A percentile compares a stretch with the other conserved stretches of the same genome.
These are phyloP conservation scores for Cronartium quercuum DNA, from an alignment of 1,284 basidiomycete species.

Conservation along the genomic window DNA sequence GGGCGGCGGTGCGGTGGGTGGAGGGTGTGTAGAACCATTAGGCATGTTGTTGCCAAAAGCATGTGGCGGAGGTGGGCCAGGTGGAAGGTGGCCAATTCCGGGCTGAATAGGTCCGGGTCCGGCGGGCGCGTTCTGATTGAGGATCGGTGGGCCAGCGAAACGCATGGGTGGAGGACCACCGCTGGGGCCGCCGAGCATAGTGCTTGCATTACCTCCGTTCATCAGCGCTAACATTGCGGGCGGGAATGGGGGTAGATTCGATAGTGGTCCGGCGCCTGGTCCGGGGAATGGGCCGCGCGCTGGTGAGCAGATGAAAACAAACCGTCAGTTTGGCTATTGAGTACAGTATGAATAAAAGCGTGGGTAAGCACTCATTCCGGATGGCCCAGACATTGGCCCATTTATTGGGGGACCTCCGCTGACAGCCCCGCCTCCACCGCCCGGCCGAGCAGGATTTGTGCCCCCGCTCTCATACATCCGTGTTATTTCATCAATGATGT, in stretches of 20 bases:
- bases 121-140: slow-evolving; percentile 3
- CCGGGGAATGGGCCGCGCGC: slow-evolving; percentile 17
- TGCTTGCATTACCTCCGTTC: slow-evolving; percentile 22
- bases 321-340: not conserved
- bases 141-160: slow-evolving; percentile 32
- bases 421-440: slow-evolving; percentile 1
- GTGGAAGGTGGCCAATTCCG: slow-evolving; percentile 5
- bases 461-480: slow-evolving; percentile 68
- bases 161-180: slow-evolving; percentile 32
- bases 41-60: not conserved
- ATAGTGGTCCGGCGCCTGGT: slow-evolving; percentile 1
- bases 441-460: slow-evolving; percentile 37
- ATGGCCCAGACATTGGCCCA: not conserved
- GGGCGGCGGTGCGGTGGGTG: not conserved
- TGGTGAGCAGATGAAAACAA: not conserved
- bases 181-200: slow-evolving; percentile 8
- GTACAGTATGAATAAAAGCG: not conserved
- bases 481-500: slow-evolving; percentile 91
- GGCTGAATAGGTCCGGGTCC: not conserved
- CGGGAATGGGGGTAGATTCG: slow-evolving; percentile 28
- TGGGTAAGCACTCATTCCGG: slow-evolving; percentile 18
- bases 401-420: slow-evolving; percentile 8
- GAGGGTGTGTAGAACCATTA: not conserved
- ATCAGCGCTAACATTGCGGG: slow-evolving; percentile 38
- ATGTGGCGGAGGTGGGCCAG: slow-evolving; percentile 1